phyloP scores from a whole-genome alignment of 495 filamentous ascomycete species.

The Cercophora samala region DNA sequence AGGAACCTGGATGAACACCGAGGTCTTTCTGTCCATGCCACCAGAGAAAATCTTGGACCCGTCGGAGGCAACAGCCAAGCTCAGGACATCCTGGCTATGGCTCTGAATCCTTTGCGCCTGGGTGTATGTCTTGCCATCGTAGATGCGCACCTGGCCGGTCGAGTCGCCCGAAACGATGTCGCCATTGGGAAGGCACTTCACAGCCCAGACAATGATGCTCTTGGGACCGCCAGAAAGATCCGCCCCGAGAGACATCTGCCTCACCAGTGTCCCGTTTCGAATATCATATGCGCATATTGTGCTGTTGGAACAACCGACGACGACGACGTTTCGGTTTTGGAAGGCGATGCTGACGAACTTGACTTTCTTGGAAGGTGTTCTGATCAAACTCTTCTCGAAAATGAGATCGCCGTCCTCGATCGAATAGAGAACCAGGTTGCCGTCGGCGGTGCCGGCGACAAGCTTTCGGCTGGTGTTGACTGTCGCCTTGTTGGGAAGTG shows the following conservation, averaged over 20 bases:
- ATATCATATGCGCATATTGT: conserved; percentile 88
- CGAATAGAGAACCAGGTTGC: conserved; percentile 77
- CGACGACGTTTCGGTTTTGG: conserved; percentile 74
- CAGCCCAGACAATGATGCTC: conserved; percentile 86
- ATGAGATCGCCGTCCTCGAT: conserved; percentile 76
- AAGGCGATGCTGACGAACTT: conserved; percentile 87
- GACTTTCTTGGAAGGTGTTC: conserved; percentile 73
- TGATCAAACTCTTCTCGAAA: conserved; percentile 64
- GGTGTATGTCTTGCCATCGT: conserved; percentile 87
- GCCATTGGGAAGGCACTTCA: conserved; percentile 80
- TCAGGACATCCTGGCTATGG: conserved; percentile 87
- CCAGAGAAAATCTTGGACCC: conserved; percentile 84
- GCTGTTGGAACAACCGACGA: conserved; percentile 90
- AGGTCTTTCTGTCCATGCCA: conserved; percentile 84
- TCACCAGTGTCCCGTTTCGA: conserved; percentile 65
- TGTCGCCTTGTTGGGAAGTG: conserved; percentile 35
- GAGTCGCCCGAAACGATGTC: conserved; percentile 94
- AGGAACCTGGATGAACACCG: conserved; percentile 65
- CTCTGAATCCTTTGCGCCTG: conserved; percentile 78
- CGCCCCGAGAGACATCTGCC: conserved; percentile 80
- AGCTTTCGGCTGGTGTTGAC: conserved; percentile 48
- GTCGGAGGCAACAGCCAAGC: conserved; percentile 72
- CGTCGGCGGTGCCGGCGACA: conserved; percentile 88
- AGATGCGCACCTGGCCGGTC: conserved; percentile 86
- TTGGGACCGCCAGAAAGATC: conserved; percentile 72